Conservation (phyloP, 176 grass and related monocot species). For the Cymbopogon citratus region DNA sequence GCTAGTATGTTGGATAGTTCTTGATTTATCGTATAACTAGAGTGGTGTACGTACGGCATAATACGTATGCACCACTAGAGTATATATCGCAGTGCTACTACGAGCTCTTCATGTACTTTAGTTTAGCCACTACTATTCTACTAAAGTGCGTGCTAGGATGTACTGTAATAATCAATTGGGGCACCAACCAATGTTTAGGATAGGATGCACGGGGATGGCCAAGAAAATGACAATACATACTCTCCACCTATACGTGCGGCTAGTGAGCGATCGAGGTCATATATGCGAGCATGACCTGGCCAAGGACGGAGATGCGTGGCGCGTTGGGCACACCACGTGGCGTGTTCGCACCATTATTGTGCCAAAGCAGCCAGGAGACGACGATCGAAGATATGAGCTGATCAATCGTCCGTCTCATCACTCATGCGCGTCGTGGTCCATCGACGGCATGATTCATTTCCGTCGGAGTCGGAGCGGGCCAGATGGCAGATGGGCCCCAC, state of each 20-base stretch:
- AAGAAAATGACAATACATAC: not conserved
- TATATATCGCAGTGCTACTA: too few relatives aligned
- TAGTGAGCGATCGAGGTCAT: not conserved
- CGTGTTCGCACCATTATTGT: constrained; percentile 5
- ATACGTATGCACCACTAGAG: too few relatives aligned
- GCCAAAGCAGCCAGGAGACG: not conserved
- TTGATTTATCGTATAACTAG: too few relatives aligned
- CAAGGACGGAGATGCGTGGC: not conserved
- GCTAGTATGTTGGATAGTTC: too few relatives aligned
- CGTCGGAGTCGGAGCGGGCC: too few relatives aligned
- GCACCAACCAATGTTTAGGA: not conserved
- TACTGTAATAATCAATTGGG: not conserved
- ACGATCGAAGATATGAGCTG: not conserved
- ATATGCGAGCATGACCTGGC: not conserved
- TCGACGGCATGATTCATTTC: not conserved
- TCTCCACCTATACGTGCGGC: not conserved
- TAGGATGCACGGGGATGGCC: not conserved
- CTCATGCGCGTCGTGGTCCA: not conserved
- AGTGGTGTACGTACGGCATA: too few relatives aligned
- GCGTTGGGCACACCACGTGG: not conserved
- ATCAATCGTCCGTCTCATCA: not conserved
- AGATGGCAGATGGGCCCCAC: not conserved
- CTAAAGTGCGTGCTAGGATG: too few relatives aligned
- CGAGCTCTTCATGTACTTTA: too few relatives aligned
- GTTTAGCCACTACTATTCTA: too few relatives aligned